Evolutionary conservation across 768 basidiomycete genomes (phyloP).

Genomic region (Lactarius evosmus): DNA sequence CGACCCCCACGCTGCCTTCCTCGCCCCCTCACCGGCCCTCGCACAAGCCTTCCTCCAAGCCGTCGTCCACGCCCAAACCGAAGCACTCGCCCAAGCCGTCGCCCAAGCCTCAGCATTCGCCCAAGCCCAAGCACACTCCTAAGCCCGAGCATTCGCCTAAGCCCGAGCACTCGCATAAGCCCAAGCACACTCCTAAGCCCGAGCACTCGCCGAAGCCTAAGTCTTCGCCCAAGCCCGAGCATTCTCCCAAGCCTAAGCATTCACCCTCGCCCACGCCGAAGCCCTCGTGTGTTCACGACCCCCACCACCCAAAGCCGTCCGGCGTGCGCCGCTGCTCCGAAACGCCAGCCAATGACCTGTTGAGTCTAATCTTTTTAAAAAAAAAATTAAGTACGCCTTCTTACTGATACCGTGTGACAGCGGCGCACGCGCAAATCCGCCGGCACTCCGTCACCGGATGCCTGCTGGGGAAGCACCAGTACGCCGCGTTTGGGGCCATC

Average conservation of each 20-base stretch:
- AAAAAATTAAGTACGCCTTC: not conserved
- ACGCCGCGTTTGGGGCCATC: constrained; percentile 4
- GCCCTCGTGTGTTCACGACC: not conserved
- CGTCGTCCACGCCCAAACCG: no score
- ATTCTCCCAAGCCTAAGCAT: not conserved
- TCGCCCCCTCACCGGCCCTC: not conserved
- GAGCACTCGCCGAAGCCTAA: not conserved
- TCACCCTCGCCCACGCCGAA: not conserved
- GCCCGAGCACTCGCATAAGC: no score
- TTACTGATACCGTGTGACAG: not conserved
- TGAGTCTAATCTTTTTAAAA: not conserved
- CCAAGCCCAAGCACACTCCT: not conserved
- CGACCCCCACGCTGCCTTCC: no score
- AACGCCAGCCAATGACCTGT: not conserved
- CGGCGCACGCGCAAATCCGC: not conserved
- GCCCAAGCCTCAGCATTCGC: no score
- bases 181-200: not conserved
- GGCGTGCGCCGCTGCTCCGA: no score
- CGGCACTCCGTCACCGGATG: not conserved
- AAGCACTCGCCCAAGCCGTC: no score
- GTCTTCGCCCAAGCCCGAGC: not conserved
- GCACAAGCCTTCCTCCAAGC: not conserved
- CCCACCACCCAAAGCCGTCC: not conserved
- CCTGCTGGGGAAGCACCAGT: not conserved
- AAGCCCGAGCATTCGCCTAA: no score